These are phyloP conservation scores for Talaromyces borbonicus DNA, from an alignment of 495 filamentous ascomycete genomes.

Conservation along the genomic window DNA sequence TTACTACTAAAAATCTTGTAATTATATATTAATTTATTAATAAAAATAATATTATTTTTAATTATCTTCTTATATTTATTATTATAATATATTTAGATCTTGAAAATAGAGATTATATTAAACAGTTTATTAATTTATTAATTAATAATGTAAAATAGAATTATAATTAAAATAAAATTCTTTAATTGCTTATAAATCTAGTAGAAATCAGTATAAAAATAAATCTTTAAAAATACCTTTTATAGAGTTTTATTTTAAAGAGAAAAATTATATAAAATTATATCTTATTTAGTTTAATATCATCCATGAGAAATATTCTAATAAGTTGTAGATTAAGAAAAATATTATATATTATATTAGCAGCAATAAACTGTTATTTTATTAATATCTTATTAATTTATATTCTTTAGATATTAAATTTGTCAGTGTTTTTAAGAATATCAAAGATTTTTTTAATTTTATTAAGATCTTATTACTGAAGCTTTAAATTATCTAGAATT, in stretches of 20 bases:
- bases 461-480: too few species aligned
- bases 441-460: too few species aligned
- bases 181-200: constrained; percentile 7
- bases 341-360: constrained; percentile 7
- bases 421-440: too few species aligned
- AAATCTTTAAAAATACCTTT: constrained; percentile 6
- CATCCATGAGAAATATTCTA: constrained; percentile 5
- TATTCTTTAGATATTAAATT: too few species aligned
- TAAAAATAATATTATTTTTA: constrained; percentile 6
- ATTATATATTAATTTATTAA: constrained; percentile 5
- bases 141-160: constrained; percentile 10
- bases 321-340: constrained; percentile 4
- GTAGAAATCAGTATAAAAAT: neutral
- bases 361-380: too few species aligned
- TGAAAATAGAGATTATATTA: constrained; percentile 8
- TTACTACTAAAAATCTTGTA: constrained; percentile 5
- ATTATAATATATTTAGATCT: constrained; percentile 10
- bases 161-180: constrained; percentile 10
- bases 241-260: constrained; percentile 9
- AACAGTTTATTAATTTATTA: constrained; percentile 7
- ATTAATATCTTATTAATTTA: too few species aligned
- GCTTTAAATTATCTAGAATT: too few species aligned
- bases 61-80: constrained; percentile 6
- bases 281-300: constrained; percentile 5
- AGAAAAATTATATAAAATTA: constrained; percentile 10